Percentiles rank a stretch among this genome's conserved stretches.
These are phyloP conservation scores for Plenodomus biglobosus DNA, from an alignment of 2,329 filamentous ascomycete genomes.

Conservation along the genomic window DNA sequence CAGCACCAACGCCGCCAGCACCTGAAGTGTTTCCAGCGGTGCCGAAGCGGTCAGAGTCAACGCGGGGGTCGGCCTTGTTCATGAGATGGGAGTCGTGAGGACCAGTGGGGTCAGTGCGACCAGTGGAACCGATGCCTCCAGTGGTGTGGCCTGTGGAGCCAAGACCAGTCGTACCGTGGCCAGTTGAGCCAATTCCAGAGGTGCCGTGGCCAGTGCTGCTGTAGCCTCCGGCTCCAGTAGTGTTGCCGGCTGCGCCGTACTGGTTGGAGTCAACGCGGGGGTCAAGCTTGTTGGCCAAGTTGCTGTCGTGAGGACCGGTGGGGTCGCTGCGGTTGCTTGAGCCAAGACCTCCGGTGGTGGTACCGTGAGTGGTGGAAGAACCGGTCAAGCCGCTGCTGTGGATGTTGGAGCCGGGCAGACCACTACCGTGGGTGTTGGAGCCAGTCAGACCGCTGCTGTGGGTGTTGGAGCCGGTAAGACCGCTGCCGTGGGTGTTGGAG, in stretches of 20 bases:
- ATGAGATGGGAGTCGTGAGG: conserved; percentile 29
- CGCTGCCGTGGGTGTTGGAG: too few species aligned
- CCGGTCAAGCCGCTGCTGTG: conserved; percentile 2
- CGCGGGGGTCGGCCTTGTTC: conserved; percentile 38
- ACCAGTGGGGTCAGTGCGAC: conserved; percentile 27
- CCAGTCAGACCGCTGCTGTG: background rate
- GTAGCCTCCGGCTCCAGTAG: conserved; percentile 6
- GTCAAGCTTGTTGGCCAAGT: conserved; percentile 19
- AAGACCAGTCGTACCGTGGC: conserved; percentile 4
- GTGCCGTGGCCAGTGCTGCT: conserved; percentile 10
- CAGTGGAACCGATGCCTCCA: background rate
- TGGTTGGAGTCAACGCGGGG: conserved; percentile 31
- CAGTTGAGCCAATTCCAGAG: conserved; percentile 7
- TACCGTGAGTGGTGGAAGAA: conserved; percentile 2
- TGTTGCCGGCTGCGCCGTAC: conserved; percentile 16
- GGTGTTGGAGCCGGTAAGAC: conserved; percentile 8
- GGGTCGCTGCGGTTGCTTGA: conserved; percentile 6
- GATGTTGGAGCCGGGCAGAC: background rate
- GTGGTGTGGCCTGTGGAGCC: conserved; percentile 9
- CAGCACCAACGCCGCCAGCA: conserved; percentile 19
- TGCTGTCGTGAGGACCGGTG: conserved; percentile 21
- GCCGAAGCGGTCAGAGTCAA: conserved; percentile 31
- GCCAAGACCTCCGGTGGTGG: conserved; percentile 1
- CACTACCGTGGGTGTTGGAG: background rate
- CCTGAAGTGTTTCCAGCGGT: conserved; percentile 30